A percentile compares a stretch with the other conserved stretches of the same genome.
phyloP scores from a whole-genome alignment of 495 filamentous ascomycete genomes.

The Aspergillus sparsus region DNA sequence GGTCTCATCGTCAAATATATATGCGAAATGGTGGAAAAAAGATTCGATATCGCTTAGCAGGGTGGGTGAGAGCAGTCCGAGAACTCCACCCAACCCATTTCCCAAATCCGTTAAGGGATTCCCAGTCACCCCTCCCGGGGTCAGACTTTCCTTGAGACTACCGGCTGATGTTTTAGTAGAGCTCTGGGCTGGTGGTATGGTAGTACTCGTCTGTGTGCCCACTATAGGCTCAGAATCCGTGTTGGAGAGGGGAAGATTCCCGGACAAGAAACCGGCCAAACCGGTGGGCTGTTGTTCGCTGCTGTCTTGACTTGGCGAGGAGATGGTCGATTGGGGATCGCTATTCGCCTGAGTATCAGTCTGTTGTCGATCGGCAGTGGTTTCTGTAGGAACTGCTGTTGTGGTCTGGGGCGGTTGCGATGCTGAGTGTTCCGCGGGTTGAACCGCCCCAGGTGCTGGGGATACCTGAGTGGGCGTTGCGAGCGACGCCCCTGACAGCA shows the following conservation, averaged over 20 bases:
- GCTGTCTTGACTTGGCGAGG: slow-evolving; percentile 9
- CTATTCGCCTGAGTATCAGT: slow-evolving; percentile 8
- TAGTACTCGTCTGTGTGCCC: slow-evolving; percentile 4
- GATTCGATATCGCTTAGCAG: slow-evolving; percentile 44
- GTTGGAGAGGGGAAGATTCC: neutral
- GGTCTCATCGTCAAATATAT: slow-evolving; percentile 45
- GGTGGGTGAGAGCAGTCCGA: slow-evolving; percentile 44
- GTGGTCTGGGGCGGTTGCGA: slow-evolving; percentile 15
- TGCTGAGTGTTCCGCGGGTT: slow-evolving; percentile 17
- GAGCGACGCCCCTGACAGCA: slow-evolving; percentile 35
- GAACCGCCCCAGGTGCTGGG: slow-evolving; percentile 20
- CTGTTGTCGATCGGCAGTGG: slow-evolving; percentile 7
- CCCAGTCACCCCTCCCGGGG: slow-evolving; percentile 18
- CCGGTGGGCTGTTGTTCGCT: neutral
- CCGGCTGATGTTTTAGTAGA: slow-evolving; percentile 8
- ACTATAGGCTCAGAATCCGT: slow-evolving; percentile 9
- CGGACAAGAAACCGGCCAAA: slow-evolving; percentile 3
- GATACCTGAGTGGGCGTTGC: slow-evolving; percentile 28
- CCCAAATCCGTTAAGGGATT: slow-evolving; percentile 39
- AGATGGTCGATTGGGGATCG: slow-evolving; percentile 11
- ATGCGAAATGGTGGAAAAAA: slow-evolving; percentile 47
- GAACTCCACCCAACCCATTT: slow-evolving; percentile 40
- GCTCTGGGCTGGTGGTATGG: slow-evolving; percentile 6
- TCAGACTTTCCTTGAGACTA: slow-evolving; percentile 5
- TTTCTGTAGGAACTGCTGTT: slow-evolving; percentile 14